Evolutionary conservation across 257 asterid genomes (phyloP).

Genomic region (Thymus quinquecostatus): DNA sequence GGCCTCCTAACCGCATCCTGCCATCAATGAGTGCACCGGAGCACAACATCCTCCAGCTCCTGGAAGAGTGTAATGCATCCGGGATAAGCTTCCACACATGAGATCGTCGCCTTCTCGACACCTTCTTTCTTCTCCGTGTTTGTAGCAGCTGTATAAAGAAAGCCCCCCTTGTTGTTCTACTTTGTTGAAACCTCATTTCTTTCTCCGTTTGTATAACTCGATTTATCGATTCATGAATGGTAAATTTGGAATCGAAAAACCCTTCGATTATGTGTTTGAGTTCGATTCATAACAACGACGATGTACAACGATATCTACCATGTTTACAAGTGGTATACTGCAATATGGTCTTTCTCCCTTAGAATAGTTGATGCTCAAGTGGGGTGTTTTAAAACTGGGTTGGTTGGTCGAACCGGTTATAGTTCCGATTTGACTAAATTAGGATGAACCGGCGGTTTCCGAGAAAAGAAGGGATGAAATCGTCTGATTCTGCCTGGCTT

Average conservation of each 20-base stretch:
- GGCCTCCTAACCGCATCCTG: constrained; percentile 56
- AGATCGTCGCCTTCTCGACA: neutral
- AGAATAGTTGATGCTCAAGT: too few species aligned
- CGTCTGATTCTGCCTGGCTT: too few species aligned
- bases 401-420: too few species aligned
- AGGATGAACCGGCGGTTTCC: too few species aligned
- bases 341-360: too few species aligned
- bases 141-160: constrained; percentile 25
- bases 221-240: constrained; percentile 2
- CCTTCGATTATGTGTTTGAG: neutral
- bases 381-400: too few species aligned
- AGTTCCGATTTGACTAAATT: too few species aligned
- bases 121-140: neutral
- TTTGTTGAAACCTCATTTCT: neutral
- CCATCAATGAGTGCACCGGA: constrained; percentile 68
- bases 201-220: neutral
- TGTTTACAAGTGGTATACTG: too few species aligned
- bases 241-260: neutral
- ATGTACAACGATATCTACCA: neutral
- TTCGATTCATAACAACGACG: neutral
- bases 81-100: constrained; percentile 33
- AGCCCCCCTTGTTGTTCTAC: neutral
- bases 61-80: constrained; percentile 53
- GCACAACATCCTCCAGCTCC: constrained; percentile 50
- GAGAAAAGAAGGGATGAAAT: too few species aligned